Evolutionary conservation across 306 rosid species (phyloP).

Genomic region (Rosa rugosa): DNA sequence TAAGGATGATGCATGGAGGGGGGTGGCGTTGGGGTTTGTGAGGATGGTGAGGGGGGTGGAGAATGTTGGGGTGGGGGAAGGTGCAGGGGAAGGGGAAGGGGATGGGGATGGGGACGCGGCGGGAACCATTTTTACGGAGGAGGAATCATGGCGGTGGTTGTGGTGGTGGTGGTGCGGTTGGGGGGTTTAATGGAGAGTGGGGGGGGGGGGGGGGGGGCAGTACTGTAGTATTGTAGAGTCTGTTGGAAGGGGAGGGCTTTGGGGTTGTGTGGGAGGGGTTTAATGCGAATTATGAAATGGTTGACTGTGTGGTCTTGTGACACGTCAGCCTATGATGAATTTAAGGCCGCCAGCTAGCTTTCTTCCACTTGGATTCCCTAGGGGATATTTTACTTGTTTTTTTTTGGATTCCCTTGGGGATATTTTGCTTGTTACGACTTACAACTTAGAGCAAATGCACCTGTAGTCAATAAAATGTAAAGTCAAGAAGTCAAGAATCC

Average conservation of each 20-base stretch:
- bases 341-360: neutral
- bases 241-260: neutral
- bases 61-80: conserved; percentile 14
- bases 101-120: conserved; percentile 14
- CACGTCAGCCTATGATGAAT: neutral
- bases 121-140: conserved; percentile 19
- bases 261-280: conserved; percentile 2
- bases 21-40: conserved; percentile 18
- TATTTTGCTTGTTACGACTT: no score
- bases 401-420: neutral
- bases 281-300: conserved; percentile 1
- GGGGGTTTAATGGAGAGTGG: neutral
- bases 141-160: conserved; percentile 15
- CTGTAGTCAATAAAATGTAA: no score
- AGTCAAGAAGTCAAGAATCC: no score
- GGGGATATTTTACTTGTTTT: neutral
- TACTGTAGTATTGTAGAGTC: neutral
- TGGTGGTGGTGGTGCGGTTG: neutral
- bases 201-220: neutral
- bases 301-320: neutral
- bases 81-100: conserved; percentile 1
- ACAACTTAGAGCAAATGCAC: no score
- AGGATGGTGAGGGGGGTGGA: conserved; percentile 17
- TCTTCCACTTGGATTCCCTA: neutral
- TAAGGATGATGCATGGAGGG: conserved; percentile 12